A percentile compares a stretch with the other conserved stretches of the same genome.
phyloP scores from a whole-genome alignment of 352 stramenopile genomes.

The Peronospora belbahrii region DNA sequence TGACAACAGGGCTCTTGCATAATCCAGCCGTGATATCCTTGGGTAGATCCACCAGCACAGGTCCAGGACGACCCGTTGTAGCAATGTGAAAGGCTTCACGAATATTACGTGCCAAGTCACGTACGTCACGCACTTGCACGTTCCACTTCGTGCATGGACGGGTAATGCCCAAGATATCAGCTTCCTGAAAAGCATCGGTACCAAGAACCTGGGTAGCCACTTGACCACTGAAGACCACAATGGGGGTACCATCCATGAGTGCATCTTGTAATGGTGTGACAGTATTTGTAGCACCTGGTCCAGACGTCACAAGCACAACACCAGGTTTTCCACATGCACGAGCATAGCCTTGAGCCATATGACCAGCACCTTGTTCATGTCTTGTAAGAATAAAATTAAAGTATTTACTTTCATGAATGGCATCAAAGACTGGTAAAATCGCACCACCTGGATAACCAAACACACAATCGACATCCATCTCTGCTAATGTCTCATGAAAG shows the following conservation, averaged over 20 bases:
- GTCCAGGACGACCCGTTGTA: constrained; percentile 88
- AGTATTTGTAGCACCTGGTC: constrained; percentile 91
- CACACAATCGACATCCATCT: constrained; percentile 87
- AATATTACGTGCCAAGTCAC: constrained; percentile 91
- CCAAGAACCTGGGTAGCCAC: constrained; percentile 88
- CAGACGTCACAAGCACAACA: constrained; percentile 90
- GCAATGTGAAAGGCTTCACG: constrained; percentile 95
- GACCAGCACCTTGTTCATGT: constrained; percentile 75
- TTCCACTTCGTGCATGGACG: constrained; percentile 94
- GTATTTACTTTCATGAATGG: constrained; percentile 86
- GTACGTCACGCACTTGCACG: constrained; percentile 92
- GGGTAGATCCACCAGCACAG: constrained; percentile 92
- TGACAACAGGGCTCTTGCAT: constrained; percentile 62
- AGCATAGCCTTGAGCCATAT: constrained; percentile 84
- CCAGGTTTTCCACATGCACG: constrained; percentile 82
- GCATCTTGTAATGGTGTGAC: constrained; percentile 91
- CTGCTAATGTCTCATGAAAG: constrained; percentile 90
- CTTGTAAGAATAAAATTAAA: constrained; percentile 80
- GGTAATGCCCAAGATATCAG: constrained; percentile 79
- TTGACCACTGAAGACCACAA: constrained; percentile 92
- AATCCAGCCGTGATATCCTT: constrained; percentile 90
- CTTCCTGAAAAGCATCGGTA: constrained; percentile 90
- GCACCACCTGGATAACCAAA: constrained; percentile 92
- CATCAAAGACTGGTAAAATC: constrained; percentile 91
- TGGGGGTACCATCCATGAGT: constrained; percentile 92